phyloP scores from a whole-genome alignment of 768 basidiomycete genomes.

The Mycena rosella region DNA sequence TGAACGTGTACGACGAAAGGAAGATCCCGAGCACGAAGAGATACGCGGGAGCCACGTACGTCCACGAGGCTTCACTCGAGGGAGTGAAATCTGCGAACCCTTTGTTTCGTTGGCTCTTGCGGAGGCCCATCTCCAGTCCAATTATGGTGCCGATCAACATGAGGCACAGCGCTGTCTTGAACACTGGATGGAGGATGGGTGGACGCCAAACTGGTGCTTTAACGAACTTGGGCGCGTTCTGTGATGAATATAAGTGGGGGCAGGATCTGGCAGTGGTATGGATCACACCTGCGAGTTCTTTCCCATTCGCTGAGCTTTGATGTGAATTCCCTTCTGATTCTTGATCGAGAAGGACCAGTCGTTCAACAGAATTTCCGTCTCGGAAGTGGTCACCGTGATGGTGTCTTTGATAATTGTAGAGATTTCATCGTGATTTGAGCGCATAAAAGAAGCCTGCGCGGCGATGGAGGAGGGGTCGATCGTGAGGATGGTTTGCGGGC shows the following conservation, averaged over 20 bases:
- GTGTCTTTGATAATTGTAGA: not conserved
- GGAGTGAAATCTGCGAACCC: conserved; percentile 12
- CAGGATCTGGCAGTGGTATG: not conserved
- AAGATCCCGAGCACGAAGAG: conserved; percentile 24
- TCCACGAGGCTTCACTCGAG: conserved; percentile 3
- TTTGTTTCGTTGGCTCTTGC: not conserved
- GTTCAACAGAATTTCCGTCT: not conserved
- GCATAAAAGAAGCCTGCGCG: not conserved
- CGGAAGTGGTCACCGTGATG: not conserved
- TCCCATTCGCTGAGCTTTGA: not conserved
- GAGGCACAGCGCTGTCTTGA: not conserved
- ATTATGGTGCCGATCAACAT: not conserved
- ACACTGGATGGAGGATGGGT: not conserved
- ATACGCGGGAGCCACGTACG: conserved; percentile 21
- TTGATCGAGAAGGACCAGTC: conserved; percentile 5
- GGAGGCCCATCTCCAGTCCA: conserved; percentile 1
- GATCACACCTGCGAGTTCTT: not conserved
- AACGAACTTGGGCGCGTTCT: not conserved
- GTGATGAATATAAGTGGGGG: not conserved
- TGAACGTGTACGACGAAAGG: conserved; percentile 23
- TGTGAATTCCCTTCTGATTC: not conserved
- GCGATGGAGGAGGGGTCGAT: conserved; percentile 19
- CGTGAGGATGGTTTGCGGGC: conserved; percentile 1
- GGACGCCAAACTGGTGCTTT: conserved; percentile 6
- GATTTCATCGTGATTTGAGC: not conserved